Conservation (phyloP, 1,284 basidiomycete species). For the Sphagnurus paluster region DNA sequence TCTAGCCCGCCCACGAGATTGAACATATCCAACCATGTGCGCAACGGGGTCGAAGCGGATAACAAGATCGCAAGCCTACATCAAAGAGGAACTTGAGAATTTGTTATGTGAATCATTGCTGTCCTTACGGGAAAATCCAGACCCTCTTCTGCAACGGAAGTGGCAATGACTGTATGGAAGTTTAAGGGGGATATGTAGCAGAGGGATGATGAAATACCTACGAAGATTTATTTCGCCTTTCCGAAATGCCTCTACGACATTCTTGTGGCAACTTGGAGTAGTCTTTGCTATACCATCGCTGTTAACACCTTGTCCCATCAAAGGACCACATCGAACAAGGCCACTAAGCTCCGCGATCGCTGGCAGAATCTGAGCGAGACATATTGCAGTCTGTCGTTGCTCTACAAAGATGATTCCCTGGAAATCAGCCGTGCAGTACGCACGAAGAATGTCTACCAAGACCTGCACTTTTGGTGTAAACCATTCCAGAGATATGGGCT, state of each 20-base stretch:
- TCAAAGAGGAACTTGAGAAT: not conserved
- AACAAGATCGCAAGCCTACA: slow-evolving; percentile 81
- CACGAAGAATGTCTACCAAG: slow-evolving; percentile 61
- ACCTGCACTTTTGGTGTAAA: slow-evolving; percentile 70
- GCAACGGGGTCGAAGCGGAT: slow-evolving; percentile 77
- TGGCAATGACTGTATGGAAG: slow-evolving; percentile 64
- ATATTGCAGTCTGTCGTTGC: slow-evolving; percentile 76
- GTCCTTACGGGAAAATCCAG: slow-evolving; percentile 74
- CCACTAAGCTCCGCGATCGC: slow-evolving; percentile 55
- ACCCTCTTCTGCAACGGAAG: slow-evolving; percentile 86
- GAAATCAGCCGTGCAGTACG: slow-evolving; percentile 55
- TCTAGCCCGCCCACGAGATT: slow-evolving; percentile 82
- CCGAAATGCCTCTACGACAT: slow-evolving; percentile 65
- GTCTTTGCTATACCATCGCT: slow-evolving; percentile 44
- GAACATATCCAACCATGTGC: slow-evolving; percentile 81
- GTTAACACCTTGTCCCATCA: slow-evolving; percentile 68
- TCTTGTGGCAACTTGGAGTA: slow-evolving; percentile 54
- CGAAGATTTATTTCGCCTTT: slow-evolving; percentile 66
- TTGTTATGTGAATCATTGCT: slow-evolving; percentile 9
- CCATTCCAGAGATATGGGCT: slow-evolving; percentile 51
- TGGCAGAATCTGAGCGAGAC: slow-evolving; percentile 63
- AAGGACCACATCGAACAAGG: slow-evolving; percentile 58
- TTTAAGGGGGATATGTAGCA: slow-evolving; percentile 5
- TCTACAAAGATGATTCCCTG: slow-evolving; percentile 85
- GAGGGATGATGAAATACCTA: slow-evolving; percentile 27